Evolutionary conservation across 768 basidiomycete species (phyloP).

Genomic region (Pulveroboletus sp.): DNA sequence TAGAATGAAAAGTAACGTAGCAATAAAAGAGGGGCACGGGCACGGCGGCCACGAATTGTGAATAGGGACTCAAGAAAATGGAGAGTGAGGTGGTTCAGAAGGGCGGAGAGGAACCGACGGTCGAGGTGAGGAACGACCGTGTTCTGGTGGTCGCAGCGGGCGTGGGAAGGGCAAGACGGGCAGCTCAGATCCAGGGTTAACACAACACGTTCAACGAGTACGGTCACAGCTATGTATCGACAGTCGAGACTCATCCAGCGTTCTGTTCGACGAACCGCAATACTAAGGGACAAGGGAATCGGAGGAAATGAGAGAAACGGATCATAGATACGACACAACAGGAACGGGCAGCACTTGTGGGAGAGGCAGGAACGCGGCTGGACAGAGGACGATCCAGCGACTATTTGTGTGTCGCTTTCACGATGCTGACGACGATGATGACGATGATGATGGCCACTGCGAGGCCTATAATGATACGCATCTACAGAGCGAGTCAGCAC

Average conservation of each 20-base stretch:
- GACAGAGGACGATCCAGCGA: background rate
- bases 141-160: background rate
- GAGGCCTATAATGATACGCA: constrained; percentile 94
- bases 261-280: constrained; percentile 12
- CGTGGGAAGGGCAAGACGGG: constrained; percentile 19
- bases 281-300: constrained; percentile 18
- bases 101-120: background rate
- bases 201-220: constrained; percentile 24
- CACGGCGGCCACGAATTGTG: constrained; percentile 27
- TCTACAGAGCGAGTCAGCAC: constrained; percentile 42
- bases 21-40: constrained; percentile 35
- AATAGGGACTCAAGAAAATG: constrained; percentile 17
- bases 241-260: constrained; percentile 18
- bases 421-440: constrained; percentile 94
- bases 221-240: constrained; percentile 19
- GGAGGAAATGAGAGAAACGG: constrained; percentile 27
- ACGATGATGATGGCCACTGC: constrained; percentile 87
- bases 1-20: constrained; percentile 27
- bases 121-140: constrained; percentile 10
- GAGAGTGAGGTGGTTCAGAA: constrained; percentile 4
- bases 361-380: constrained; percentile 2
- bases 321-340: constrained; percentile 45
- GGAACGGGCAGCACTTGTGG: constrained; percentile 18
- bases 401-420: constrained; percentile 70
- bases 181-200: constrained; percentile 2